Percentiles rank a stretch among this genome's conserved stretches.
Conservation (phyloP, 2,329 filamentous ascomycete species). For the Ophiosphaerella herpotricha region DNA sequence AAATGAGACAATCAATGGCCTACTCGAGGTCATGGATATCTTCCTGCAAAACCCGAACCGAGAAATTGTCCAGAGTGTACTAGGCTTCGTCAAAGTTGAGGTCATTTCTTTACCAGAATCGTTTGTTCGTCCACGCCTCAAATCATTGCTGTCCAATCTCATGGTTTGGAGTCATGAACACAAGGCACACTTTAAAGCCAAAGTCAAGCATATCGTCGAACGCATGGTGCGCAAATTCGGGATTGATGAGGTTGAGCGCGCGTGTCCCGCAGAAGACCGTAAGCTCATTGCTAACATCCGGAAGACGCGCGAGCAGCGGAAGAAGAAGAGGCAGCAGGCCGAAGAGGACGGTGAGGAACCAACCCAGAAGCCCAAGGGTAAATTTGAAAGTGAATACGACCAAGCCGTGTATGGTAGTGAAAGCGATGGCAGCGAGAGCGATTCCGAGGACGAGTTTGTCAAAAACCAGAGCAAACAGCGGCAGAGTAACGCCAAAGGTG, state of each 20-base stretch:
- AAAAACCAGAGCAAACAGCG: constrained; percentile 36
- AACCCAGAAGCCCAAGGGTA: constrained; percentile 55
- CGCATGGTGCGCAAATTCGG: constrained; percentile 92
- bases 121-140: constrained; percentile 77
- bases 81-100: constrained; percentile 96
- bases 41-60: constrained; percentile 96
- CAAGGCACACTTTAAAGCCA: constrained; percentile 94
- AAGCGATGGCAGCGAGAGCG: constrained; percentile 60
- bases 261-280: constrained; percentile 82
- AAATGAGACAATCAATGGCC: constrained; percentile 72
- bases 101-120: constrained; percentile 82
- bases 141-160: constrained; percentile 80
- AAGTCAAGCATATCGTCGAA: constrained; percentile 98
- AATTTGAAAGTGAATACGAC: constrained; percentile 92
- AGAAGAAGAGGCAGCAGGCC: constrained; percentile 79
- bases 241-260: constrained; percentile 75
- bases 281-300: constrained; percentile 94
- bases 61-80: constrained; percentile 91
- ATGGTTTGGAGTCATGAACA: constrained; percentile 98
- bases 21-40: constrained; percentile 93
- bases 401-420: constrained; percentile 83
- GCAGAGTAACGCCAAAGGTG: constrained; percentile 49
- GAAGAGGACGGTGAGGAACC: constrained; percentile 60
- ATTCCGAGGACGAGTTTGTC: constrained; percentile 44
- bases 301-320: constrained; percentile 88